Conservation (phyloP, 306 rosid genomes). For the Inga leiocalycina region DNA sequence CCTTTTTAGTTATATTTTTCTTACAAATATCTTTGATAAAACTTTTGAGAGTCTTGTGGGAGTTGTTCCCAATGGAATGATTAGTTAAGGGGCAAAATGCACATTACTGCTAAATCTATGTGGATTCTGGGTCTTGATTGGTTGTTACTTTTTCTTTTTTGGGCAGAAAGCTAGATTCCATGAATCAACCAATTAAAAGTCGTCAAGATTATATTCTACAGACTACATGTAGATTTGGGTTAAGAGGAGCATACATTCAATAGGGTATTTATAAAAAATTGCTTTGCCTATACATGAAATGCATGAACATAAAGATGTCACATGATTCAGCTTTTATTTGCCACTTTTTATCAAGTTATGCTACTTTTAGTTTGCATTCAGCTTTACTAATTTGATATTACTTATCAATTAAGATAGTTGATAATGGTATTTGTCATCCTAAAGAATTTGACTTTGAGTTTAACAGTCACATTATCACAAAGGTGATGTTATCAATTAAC, state of each 20-base stretch:
- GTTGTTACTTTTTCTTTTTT: no score
- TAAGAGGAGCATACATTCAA: background rate
- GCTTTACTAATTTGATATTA: background rate
- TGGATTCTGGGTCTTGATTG: no score
- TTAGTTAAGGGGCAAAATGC: no score
- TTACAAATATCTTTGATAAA: no score
- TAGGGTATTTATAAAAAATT: background rate
- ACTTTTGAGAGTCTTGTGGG: no score
- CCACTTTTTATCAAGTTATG: no score
- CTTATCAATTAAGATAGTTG: conserved; percentile 56
- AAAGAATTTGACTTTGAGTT: conserved; percentile 58
- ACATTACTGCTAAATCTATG: no score
- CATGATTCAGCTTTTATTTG: conserved; percentile 33
- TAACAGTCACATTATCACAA: conserved; percentile 63
- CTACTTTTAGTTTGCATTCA: background rate
- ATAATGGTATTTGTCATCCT: conserved; percentile 51
- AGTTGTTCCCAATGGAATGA: no score
- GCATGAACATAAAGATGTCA: conserved; percentile 51
- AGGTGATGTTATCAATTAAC: conserved; percentile 27
- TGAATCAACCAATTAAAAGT: no score
- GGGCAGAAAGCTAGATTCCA: no score
- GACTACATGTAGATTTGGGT: background rate
- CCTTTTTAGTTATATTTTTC: no score
- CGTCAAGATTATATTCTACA: no score
- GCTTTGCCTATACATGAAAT: background rate